Conservation (phyloP, 352 stramenopile genomes). For the Phytophthora cryptogea region DNA sequence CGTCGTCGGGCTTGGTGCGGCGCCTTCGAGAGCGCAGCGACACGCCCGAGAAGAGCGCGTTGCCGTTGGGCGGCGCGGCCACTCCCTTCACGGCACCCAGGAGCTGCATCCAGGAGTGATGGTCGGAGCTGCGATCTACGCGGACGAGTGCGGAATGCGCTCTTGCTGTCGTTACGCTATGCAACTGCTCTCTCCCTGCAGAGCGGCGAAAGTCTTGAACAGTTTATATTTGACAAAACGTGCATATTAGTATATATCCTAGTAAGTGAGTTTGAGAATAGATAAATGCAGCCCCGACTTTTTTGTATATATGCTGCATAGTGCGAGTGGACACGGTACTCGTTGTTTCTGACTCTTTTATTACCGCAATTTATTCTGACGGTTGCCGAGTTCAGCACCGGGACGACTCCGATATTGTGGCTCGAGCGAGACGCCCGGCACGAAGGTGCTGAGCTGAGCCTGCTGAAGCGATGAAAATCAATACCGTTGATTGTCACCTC, state of each 20-base stretch:
- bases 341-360: slow-evolving; percentile 15
- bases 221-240: neutral
- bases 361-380: slow-evolving; percentile 9
- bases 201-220: neutral
- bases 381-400: slow-evolving; percentile 12
- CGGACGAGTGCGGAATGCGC: slow-evolving; percentile 5
- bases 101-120: slow-evolving; percentile 30
- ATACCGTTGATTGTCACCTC: too few species aligned
- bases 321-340: neutral
- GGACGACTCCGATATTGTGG: slow-evolving; percentile 4
- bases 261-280: too few species aligned
- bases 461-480: too few species aligned
- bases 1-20: slow-evolving; percentile 15
- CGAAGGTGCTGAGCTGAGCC: too few species aligned
- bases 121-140: slow-evolving; percentile 5
- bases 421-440: neutral
- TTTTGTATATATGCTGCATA: neutral
- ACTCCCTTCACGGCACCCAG: slow-evolving; percentile 42
- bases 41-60: slow-evolving; percentile 38
- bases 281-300: too few species aligned
- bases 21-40: slow-evolving; percentile 32
- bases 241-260: too few species aligned
- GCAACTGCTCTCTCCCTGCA: slow-evolving; percentile 8
- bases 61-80: slow-evolving; percentile 27
- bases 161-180: neutral